Evolutionary conservation across 352 stramenopile species (phyloP).

Genomic region (Globisporangium heterothallicum): DNA sequence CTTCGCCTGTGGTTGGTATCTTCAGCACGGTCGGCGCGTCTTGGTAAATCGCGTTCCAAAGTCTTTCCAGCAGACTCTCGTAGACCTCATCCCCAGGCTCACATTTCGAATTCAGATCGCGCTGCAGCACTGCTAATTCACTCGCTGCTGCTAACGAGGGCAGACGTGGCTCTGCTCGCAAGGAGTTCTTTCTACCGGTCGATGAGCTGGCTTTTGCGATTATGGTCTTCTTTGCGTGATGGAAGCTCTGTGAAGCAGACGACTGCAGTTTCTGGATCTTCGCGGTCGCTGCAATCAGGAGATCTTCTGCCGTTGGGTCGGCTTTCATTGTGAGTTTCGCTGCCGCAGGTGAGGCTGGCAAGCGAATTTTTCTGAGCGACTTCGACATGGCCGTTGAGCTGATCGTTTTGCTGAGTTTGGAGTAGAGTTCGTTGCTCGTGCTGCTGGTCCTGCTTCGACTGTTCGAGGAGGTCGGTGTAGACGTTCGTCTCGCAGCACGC

Average conservation of each 20-base stretch:
- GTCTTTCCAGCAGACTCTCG: conserved; percentile 46
- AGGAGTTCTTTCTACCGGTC: conserved; percentile 1
- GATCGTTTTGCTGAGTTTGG: conserved; percentile 21
- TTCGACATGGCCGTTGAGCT: conserved; percentile 26
- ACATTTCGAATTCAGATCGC: conserved; percentile 64
- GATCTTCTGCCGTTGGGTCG: conserved; percentile 58
- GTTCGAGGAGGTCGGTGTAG: background rate
- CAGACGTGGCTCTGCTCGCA: background rate
- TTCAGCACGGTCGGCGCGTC: conserved; percentile 15
- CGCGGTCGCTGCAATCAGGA: conserved; percentile 42
- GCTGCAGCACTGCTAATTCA: conserved; percentile 52
- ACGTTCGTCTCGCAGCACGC: background rate
- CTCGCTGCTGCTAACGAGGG: conserved; percentile 31
- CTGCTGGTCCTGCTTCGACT: conserved; percentile 5
- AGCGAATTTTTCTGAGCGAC: conserved; percentile 36
- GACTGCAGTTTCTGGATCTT: conserved; percentile 49
- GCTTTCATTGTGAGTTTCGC: conserved; percentile 48
- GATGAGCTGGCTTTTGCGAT: conserved; percentile 19
- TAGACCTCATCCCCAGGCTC: conserved; percentile 50
- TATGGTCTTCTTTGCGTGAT: conserved; percentile 28
- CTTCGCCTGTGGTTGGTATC: background rate
- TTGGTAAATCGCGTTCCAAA: conserved; percentile 62
- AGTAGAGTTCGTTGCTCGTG: conserved; percentile 16
- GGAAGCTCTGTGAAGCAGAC: conserved; percentile 27
- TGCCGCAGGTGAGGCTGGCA: conserved; percentile 37